Base-by-base conservation (phyloP, 345 rosid species). In the Capsella bursapastoris region DNA sequence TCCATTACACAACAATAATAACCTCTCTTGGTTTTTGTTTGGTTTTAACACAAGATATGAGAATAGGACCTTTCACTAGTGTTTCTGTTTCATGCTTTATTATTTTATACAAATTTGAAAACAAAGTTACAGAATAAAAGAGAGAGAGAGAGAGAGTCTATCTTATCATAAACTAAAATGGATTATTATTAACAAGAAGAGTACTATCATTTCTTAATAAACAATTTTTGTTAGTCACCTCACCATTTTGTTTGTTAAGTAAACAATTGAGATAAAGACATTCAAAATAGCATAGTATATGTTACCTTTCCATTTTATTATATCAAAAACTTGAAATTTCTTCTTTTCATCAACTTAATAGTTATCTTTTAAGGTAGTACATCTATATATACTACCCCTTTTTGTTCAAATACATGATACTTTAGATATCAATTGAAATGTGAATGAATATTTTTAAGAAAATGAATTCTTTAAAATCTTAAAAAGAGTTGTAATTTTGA, bases 1-100 rank as follows among this genome's bases (percentile, higher is more conserved):
- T 68, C 74, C 45, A 61, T 68, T 57, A 68, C 64, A 14, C 6
- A 6, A 7, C 37, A 34, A 6, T 75, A 44, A 52, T 55, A 27
- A 61, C 27, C 57, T 50, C 64, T 53, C 44, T 60, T 67, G 29
- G 18, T 50, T 47, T 51, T 10, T 8, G 8, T 38, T 2, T 38
- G 9, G 11, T 34, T 34, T 34, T 34, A 49, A 22, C 62, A 59
- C 9, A 68, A 44, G 38, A 8, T 1, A 22, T 22, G 22, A 63
- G 79, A 69, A 76, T 63, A 69, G 0, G 79, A 69, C 70, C n/a
- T 53, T 35, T 69, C 71, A 55, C 13, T 63, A 69, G 28, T 69
- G 35, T 44, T 40, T 8, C 3, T 2, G 40, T 7, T 64, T 61
- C 27, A 18, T 68, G 50, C 27, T 15, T 68, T 35, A 6, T 32